Conservation (phyloP, 139 green algal genomes). For the Chlorella sorokiniana region DNA sequence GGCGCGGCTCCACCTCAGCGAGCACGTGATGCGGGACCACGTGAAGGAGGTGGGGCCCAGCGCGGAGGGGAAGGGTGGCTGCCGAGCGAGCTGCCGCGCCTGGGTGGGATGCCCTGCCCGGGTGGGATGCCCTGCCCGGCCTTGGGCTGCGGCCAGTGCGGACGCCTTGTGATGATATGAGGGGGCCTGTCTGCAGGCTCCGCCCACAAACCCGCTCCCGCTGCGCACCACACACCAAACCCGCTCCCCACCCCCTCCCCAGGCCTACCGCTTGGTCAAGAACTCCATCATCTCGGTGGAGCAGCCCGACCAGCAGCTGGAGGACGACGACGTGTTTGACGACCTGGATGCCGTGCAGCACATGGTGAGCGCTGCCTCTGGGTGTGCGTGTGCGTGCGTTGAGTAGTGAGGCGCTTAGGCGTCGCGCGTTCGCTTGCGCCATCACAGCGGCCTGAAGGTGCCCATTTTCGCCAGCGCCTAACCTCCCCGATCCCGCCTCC, state of each 20-base stretch:
- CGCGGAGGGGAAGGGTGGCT: not conserved
- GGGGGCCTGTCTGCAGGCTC: too few relatives aligned
- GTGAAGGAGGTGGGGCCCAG: conserved; percentile 44
- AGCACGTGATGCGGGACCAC: conserved; percentile 55
- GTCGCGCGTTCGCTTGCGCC: too few relatives aligned
- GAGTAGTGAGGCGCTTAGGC: not conserved
- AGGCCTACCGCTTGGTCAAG: conserved; percentile 82
- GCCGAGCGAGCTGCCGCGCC: not conserved
- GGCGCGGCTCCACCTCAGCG: conserved; percentile 61
- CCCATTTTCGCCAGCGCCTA: not conserved
- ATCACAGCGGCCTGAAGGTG: too few relatives aligned
- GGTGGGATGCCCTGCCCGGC: too few relatives aligned
- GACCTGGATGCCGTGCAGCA: conserved; percentile 42
- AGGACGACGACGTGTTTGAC: conserved; percentile 56
- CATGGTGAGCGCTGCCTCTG: conserved; percentile 11
- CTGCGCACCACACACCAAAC: too few relatives aligned
- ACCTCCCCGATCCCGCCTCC: not conserved
- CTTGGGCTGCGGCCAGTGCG: too few relatives aligned
- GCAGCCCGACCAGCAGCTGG: conserved; percentile 77
- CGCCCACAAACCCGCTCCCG: not conserved
- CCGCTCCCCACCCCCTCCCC: not conserved
- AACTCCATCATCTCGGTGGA: conserved; percentile 92
- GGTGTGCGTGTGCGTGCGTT: not conserved
- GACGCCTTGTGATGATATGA: too few relatives aligned
- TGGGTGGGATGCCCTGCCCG: too few relatives aligned